Base-by-base conservation (phyloP, 2,329 filamentous ascomycete genomes). In the Xylariaceae sp. region DNA sequence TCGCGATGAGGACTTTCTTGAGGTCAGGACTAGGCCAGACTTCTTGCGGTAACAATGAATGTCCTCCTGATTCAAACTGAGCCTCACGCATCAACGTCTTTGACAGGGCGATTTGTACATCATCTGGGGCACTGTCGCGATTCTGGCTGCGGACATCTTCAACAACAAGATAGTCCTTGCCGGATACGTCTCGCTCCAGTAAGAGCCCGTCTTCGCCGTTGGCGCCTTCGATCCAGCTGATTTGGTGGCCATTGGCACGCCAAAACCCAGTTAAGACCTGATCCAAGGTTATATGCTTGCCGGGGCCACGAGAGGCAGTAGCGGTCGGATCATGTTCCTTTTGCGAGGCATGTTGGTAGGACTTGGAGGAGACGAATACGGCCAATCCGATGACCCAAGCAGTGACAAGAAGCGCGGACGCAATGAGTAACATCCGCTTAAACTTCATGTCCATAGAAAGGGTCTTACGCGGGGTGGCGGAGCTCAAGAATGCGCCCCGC, bases 1-100 rank as follows among this genome's bases (percentile, higher is more conserved):
- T 89, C 48, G 85, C 80, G n/a, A 96, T 74, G 50, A 99, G 79
- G 2, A 99, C 90, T 69, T 89, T 92, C 65, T 85, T 89, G 70
- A 96, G 78, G 69, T 97, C 83, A 31, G 85, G 83, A 67, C 90
- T 96, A 2, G 94, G 90, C 76, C 82, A 86, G 2, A 84, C 81
- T 62, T 80, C 77, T 11, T 71, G 71, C 0, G 88, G 85, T n/a
- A 65, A 69, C 61, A 89, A 74, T 12, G 70, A 71, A 49, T 76
- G 70, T 8, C 76, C 81, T 6, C 77, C 77, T 53, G 85, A 85
- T 19, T 74, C 68, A 64, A 99, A 90, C 42, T 68, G 71, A 0
- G 74, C 67, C 9, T 80, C 70, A 70, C 89, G 82, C 84, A 99
- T 95, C 64, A 99, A 74, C 0, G 85, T 88, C 60, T 79, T 85